These are phyloP conservation scores for Eimeria maxima DNA, from an alignment of 169 alveolate species.

Conservation along the genomic window DNA sequence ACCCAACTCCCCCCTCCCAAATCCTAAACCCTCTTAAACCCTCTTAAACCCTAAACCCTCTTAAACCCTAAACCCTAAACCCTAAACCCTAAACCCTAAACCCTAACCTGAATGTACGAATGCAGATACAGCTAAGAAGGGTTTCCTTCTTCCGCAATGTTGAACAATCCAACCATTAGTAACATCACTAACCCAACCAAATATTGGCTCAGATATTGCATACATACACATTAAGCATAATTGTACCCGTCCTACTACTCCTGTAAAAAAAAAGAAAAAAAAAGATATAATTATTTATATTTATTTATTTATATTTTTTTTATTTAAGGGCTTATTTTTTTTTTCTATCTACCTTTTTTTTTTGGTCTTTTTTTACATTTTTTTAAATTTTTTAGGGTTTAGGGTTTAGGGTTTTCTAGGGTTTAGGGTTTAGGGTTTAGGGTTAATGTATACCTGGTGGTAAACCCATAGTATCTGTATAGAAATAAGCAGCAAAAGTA, in stretches of 20 bases:
- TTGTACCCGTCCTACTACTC: constrained; percentile 69
- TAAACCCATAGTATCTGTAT: constrained; percentile 75
- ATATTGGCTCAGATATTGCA: constrained; percentile 74
- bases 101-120: constrained; percentile 60
- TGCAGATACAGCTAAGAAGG: constrained; percentile 73
- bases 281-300: not conserved
- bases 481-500: constrained; percentile 77
- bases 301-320: too few relatives aligned
- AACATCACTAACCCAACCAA: constrained; percentile 76
- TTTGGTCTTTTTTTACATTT: too few relatives aligned
- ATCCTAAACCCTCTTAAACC: too few relatives aligned
- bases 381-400: too few relatives aligned
- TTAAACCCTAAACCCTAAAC: too few relatives aligned
- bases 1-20: too few relatives aligned
- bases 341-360: too few relatives aligned
- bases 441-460: constrained; percentile 36
- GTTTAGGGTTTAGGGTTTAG: constrained; percentile 37
- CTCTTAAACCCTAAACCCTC: too few relatives aligned
- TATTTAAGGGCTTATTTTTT: too few relatives aligned
- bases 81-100: too few relatives aligned
- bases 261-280: not conserved
- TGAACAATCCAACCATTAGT: constrained; percentile 77
- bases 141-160: constrained; percentile 69
- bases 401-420: not conserved
- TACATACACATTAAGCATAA: constrained; percentile 72